These are phyloP conservation scores for Setaria viridis DNA, from an alignment of 202 grass and related monocot genomes.

Conservation along the genomic window DNA sequence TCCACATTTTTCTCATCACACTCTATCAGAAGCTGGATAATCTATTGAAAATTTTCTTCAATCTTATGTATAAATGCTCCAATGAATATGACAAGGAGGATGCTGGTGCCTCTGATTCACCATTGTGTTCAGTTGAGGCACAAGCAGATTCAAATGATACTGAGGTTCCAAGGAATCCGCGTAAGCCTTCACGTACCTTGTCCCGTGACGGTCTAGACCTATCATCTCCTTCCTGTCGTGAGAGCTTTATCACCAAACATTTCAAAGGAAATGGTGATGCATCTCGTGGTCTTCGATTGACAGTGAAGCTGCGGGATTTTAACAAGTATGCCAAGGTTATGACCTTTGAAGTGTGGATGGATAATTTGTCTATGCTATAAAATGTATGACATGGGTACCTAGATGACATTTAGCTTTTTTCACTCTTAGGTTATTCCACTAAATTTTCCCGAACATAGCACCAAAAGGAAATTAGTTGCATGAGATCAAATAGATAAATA, in stretches of 20 bases:
- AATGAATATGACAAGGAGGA: conserved; percentile 74
- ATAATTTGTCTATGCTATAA: not conserved
- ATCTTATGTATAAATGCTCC: conserved; percentile 70
- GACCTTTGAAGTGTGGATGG: conserved; percentile 27
- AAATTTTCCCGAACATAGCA: not conserved
- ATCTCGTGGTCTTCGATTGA: conserved; percentile 69
- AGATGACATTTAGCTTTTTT: conserved; percentile 15
- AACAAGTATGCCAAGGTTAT: conserved; percentile 93
- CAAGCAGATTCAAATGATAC: conserved; percentile 58
- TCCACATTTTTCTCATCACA: conserved; percentile 90
- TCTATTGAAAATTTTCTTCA: conserved; percentile 68
- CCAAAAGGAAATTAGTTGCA: conserved; percentile 14
- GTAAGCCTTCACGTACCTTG: conserved; percentile 49
- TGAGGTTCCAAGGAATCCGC: conserved; percentile 63
- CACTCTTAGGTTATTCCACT: not conserved
- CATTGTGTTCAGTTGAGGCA: conserved; percentile 45
- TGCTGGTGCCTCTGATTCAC: conserved; percentile 58
- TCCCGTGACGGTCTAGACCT: conserved; percentile 69
- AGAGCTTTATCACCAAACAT: conserved; percentile 61
- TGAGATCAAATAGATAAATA: not conserved
- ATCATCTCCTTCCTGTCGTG: conserved; percentile 65
- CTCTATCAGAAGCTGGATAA: conserved; percentile 87
- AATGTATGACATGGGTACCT: not conserved
- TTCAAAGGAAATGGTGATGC: conserved; percentile 70
- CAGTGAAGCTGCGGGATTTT: conserved; percentile 87